These are phyloP conservation scores for Echria macrotheca DNA, from an alignment of 495 filamentous ascomycete genomes.

Conservation along the genomic window DNA sequence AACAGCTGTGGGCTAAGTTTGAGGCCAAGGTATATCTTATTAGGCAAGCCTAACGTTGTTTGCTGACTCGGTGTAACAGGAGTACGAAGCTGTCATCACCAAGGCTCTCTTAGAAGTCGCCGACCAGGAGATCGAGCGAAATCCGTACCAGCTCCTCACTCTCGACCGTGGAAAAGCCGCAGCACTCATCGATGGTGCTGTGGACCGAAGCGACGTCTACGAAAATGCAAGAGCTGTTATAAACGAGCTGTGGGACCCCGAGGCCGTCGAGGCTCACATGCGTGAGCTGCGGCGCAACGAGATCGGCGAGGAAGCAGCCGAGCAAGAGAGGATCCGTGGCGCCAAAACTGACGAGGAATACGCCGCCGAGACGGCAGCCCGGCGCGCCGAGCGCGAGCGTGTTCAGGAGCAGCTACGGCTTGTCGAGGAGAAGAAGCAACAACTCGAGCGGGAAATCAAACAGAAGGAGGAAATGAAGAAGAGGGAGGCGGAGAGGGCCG, in stretches of 20 bases:
- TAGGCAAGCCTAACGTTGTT: too few species aligned
- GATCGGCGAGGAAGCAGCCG: slow-evolving; percentile 67
- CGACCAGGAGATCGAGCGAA: slow-evolving; percentile 75
- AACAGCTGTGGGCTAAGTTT: slow-evolving; percentile 75
- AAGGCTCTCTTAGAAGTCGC: slow-evolving; percentile 64
- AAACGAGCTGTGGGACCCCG: slow-evolving; percentile 59
- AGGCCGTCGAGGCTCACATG: slow-evolving; percentile 61
- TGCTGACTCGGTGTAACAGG: slow-evolving; percentile 36
- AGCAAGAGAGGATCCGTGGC: slow-evolving; percentile 61
- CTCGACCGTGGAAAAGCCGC: slow-evolving; percentile 76
- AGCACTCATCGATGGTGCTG: slow-evolving; percentile 77
- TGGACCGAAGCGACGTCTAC: slow-evolving; percentile 77
- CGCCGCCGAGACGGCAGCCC: slow-evolving; percentile 61
- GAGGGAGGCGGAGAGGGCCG: slow-evolving; percentile 55
- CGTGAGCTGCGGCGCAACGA: slow-evolving; percentile 65
- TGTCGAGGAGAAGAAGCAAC: slow-evolving; percentile 62
- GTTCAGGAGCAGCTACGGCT: slow-evolving; percentile 59
- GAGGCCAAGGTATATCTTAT: slow-evolving; percentile 59
- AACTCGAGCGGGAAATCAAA: slow-evolving; percentile 57
- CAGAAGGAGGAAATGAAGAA: slow-evolving; percentile 51
- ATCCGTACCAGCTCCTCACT: slow-evolving; percentile 64
- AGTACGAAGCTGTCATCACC: slow-evolving; percentile 61
- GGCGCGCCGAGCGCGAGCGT: slow-evolving; percentile 58
- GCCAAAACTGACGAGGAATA: slow-evolving; percentile 82
- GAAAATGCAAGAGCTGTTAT: slow-evolving; percentile 64